These are phyloP conservation scores for Pythium phragmiticola DNA, from an alignment of 352 stramenopile species.

Conservation along the genomic window DNA sequence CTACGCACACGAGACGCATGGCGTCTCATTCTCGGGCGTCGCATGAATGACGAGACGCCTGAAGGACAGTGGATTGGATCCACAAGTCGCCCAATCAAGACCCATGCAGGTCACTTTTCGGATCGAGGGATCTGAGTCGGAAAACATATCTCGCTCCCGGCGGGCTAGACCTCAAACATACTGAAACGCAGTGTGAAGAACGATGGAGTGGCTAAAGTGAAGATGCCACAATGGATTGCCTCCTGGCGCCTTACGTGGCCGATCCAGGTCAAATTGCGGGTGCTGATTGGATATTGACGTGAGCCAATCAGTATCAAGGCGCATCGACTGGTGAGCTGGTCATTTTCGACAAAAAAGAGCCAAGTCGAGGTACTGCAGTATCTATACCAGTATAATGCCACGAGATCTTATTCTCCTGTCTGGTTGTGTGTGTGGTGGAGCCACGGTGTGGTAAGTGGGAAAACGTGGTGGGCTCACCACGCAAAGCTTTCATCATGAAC, in stretches of 20 bases:
- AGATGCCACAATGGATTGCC: neutral
- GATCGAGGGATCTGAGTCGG: no score
- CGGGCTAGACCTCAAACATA: neutral
- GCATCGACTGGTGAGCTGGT: neutral
- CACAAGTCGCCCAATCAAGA: neutral
- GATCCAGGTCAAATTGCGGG: neutral
- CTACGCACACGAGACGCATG: neutral
- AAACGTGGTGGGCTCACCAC: neutral
- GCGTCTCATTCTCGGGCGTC: neutral
- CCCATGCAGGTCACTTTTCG: no score
- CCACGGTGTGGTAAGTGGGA: no score
- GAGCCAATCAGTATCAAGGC: neutral
- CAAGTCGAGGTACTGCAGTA: no score
- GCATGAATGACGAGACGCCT: neutral
- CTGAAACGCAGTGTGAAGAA: neutral
- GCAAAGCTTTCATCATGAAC: constrained; percentile 21
- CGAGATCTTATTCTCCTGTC: no score
- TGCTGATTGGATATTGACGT: neutral
- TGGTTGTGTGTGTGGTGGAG: no score
- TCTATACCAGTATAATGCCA: no score
- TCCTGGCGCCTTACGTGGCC: neutral
- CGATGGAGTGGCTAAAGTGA: neutral
- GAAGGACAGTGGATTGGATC: neutral
- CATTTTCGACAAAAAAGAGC: neutral
- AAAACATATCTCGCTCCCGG: no score